A percentile compares a stretch with the other conserved stretches of the same genome.
These are phyloP conservation scores for Solanum tarijense DNA, from an alignment of 257 asterid genomes.

Conservation along the genomic window DNA sequence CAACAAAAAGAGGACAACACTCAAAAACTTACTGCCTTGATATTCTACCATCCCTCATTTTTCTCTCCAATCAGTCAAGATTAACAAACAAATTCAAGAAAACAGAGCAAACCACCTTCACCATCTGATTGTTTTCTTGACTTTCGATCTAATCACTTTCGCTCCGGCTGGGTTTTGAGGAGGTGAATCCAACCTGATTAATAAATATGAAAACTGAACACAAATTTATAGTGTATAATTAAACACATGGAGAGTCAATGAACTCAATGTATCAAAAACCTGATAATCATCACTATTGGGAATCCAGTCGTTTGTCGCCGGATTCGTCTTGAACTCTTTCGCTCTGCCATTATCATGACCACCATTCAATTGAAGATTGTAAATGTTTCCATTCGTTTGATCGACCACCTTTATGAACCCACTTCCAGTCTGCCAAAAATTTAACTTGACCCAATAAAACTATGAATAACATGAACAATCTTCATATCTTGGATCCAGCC, in stretches of 20 bases:
- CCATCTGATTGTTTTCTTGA: not conserved
- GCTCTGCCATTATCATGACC: not conserved
- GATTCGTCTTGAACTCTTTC: conserved; percentile 20
- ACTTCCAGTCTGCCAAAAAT: conserved; percentile 30
- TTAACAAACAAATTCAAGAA: not conserved
- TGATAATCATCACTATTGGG: conserved; percentile 21
- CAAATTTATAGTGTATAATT: not conserved
- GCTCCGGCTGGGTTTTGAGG: conserved; percentile 34
- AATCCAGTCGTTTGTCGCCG: conserved; percentile 40
- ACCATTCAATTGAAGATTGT: conserved; percentile 9
- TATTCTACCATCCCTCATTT: not conserved
- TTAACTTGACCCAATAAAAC: not conserved
- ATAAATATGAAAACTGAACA: not conserved
- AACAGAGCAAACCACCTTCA: not conserved
- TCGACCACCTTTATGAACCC: conserved; percentile 26
- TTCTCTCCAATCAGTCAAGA: conserved; percentile 1
- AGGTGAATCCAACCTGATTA: conserved; percentile 11
- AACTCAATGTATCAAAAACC: conserved; percentile 1
- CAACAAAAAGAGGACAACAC: not conserved
- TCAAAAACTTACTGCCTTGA: not conserved
- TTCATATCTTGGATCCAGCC: not conserved
- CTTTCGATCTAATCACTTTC: conserved; percentile 16
- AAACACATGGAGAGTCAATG: not conserved
- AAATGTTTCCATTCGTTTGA: not conserved
- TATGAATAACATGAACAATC: not conserved